These are phyloP conservation scores for Penicillium fimorum DNA, from an alignment of 495 filamentous ascomycete species.

Conservation along the genomic window DNA sequence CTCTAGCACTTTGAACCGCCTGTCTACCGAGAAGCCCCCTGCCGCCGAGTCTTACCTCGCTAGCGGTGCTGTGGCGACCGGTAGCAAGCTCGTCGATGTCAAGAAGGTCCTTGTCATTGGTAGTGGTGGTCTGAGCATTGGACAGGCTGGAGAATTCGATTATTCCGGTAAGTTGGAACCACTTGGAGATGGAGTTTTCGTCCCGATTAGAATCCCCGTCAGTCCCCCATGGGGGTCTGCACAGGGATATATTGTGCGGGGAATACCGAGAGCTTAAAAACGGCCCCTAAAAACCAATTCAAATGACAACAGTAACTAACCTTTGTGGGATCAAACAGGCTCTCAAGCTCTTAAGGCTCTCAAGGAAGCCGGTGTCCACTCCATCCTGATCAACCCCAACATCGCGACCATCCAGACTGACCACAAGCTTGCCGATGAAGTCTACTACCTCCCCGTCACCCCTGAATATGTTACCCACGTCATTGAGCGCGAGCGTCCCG, in stretches of 20 bases:
- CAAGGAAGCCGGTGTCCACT: constrained; percentile 92
- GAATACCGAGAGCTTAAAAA: constrained; percentile 7
- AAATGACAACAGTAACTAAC: constrained; percentile 11
- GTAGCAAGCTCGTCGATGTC: constrained; percentile 76
- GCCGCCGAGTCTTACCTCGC: constrained; percentile 84
- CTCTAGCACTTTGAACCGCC: constrained; percentile 41
- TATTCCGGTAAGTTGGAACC: constrained; percentile 71
- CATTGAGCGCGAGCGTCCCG: constrained; percentile 85
- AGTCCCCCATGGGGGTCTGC: constrained; percentile 3
- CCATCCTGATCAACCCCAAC: constrained; percentile 96
- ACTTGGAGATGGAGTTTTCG: not conserved
- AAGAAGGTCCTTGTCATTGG: constrained; percentile 95
- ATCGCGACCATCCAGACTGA: constrained; percentile 99
- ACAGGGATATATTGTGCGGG: constrained; percentile 10
- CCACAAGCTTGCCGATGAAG: constrained; percentile 94
- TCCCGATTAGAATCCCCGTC: not conserved
- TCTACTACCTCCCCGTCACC: constrained; percentile 97
- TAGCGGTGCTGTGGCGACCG: constrained; percentile 76
- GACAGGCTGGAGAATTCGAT: constrained; percentile 96
- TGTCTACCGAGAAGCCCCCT: constrained; percentile 63
- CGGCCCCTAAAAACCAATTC: not conserved
- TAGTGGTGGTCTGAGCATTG: constrained; percentile 91
- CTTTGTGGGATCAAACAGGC: constrained; percentile 49
- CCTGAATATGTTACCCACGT: constrained; percentile 97
- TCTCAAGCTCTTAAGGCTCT: constrained; percentile 96